These are phyloP conservation scores for Nadsonia starkeyi-henricii DNA, from an alignment of 1,139 yeast genomes.

Conservation along the genomic window DNA sequence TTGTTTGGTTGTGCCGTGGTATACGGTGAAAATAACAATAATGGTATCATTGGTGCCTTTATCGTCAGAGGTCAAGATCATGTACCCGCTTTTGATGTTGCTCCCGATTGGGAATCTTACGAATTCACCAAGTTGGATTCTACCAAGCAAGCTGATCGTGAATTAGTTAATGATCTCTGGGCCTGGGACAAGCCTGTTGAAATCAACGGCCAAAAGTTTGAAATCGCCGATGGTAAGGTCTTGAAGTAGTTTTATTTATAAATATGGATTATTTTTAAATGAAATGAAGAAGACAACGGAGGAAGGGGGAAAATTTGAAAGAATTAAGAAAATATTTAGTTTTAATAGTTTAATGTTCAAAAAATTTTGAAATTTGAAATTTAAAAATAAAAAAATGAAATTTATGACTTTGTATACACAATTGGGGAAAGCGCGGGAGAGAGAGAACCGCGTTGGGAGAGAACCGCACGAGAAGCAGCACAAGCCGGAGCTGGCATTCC, in stretches of 20 bases:
- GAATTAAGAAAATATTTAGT: too few species aligned
- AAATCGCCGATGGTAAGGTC: slow-evolving; percentile 73
- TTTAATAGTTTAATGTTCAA: too few species aligned
- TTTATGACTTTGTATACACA: too few species aligned
- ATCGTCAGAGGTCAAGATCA: slow-evolving; percentile 89
- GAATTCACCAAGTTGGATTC: slow-evolving; percentile 54
- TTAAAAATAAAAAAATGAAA: too few species aligned
- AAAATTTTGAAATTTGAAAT: too few species aligned
- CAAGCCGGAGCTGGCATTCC: too few species aligned
- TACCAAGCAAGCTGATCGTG: slow-evolving; percentile 52
- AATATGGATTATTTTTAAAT: neutral
- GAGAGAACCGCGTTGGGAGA: too few species aligned
- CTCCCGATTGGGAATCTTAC: slow-evolving; percentile 98
- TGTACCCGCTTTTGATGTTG: slow-evolving; percentile 90
- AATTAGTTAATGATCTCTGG: slow-evolving; percentile 59
- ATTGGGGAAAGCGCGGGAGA: too few species aligned
- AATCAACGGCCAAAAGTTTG: slow-evolving; percentile 50
- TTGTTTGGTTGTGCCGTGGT: slow-evolving; percentile 89
- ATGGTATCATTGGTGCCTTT: slow-evolving; percentile 93
- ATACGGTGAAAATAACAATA: slow-evolving; percentile 96
- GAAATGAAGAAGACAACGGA: neutral
- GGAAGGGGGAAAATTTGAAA: too few species aligned
- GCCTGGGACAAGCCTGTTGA: slow-evolving; percentile 74
- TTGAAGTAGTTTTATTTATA: slow-evolving; percentile 37
- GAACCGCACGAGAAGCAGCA: too few species aligned